These are phyloP conservation scores for Phanerochaete sordida DNA, from an alignment of 768 basidiomycete species.

Conservation along the genomic window DNA sequence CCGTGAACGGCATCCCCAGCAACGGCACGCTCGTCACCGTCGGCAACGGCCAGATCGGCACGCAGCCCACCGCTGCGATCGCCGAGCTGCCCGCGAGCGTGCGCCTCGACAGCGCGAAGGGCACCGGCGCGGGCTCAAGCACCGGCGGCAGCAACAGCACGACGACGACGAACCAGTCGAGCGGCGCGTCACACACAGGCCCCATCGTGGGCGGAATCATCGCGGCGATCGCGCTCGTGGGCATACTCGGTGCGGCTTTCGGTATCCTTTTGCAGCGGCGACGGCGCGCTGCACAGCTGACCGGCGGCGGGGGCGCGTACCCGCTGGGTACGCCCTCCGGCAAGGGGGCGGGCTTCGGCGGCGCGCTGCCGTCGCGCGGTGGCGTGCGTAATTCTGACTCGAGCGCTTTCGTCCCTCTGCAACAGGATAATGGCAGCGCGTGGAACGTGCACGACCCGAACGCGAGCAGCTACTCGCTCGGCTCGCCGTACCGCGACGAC, in stretches of 20 bases:
- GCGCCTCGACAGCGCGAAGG: constrained; percentile 35
- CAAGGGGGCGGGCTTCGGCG: constrained; percentile 27
- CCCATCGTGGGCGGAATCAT: constrained; percentile 48
- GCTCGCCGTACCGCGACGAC: constrained; percentile 36
- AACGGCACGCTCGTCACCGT: constrained; percentile 75
- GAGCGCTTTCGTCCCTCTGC: constrained; percentile 69
- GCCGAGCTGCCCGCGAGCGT: constrained; percentile 49
- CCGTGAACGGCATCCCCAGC: constrained; percentile 80
- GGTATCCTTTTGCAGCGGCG: constrained; percentile 52
- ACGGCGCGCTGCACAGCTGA: constrained; percentile 36
- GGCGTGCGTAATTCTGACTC: constrained; percentile 54
- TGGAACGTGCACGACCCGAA: constrained; percentile 47
- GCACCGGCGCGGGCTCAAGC: constrained; percentile 27
- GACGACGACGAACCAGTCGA: not conserved
- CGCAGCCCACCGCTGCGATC: constrained; percentile 50
- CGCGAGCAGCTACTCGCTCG: constrained; percentile 46
- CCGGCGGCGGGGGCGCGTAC: constrained; percentile 32
- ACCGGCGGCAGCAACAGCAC: constrained; percentile 3
- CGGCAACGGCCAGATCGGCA: constrained; percentile 75
- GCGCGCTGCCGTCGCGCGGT: constrained; percentile 23
- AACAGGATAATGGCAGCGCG: constrained; percentile 54
- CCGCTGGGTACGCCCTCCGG: constrained; percentile 34
- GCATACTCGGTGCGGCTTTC: constrained; percentile 46
- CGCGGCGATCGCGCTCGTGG: constrained; percentile 50
- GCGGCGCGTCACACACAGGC: constrained; percentile 34